Evolutionary conservation across 2,329 filamentous ascomycete species (phyloP).

Genomic region (Aspergillus costaricaensis): DNA sequence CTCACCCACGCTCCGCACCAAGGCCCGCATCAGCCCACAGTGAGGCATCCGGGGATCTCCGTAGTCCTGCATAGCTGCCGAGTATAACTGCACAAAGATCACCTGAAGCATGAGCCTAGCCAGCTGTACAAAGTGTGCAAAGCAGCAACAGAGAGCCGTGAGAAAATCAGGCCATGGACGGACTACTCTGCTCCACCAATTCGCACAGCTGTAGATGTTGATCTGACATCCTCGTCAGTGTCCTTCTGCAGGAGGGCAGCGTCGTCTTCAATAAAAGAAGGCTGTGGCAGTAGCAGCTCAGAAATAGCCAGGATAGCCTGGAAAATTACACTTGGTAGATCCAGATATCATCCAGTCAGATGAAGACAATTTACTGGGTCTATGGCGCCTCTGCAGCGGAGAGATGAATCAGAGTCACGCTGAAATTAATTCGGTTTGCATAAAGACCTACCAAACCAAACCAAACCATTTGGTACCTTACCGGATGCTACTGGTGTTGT

Average conservation of each 20-base stretch:
- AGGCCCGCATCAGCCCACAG: constrained; percentile 2
- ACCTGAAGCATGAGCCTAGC: neutral
- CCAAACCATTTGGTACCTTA: neutral
- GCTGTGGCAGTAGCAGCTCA: neutral
- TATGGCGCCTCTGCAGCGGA: neutral
- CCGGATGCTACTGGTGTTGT: neutral
- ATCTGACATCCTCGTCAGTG: neutral
- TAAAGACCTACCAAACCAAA: neutral
- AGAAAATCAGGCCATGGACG: neutral
- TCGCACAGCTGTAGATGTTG: neutral
- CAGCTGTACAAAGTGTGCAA: neutral
- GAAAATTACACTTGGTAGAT: neutral
- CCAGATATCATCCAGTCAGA: neutral
- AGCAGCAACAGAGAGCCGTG: neutral
- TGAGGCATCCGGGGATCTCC: neutral
- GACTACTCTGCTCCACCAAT: constrained; percentile 1
- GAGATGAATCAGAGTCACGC: neutral
- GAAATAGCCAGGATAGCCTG: neutral
- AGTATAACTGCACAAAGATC: neutral
- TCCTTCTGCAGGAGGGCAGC: neutral
- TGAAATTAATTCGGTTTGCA: neutral
- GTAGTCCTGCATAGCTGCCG: neutral
- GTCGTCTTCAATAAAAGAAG: neutral
- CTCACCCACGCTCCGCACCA: neutral
- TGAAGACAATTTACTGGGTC: constrained; percentile 2